Base-by-base conservation (phyloP, 805 yeast species). In the Saccharomycopsis amapae region DNA sequence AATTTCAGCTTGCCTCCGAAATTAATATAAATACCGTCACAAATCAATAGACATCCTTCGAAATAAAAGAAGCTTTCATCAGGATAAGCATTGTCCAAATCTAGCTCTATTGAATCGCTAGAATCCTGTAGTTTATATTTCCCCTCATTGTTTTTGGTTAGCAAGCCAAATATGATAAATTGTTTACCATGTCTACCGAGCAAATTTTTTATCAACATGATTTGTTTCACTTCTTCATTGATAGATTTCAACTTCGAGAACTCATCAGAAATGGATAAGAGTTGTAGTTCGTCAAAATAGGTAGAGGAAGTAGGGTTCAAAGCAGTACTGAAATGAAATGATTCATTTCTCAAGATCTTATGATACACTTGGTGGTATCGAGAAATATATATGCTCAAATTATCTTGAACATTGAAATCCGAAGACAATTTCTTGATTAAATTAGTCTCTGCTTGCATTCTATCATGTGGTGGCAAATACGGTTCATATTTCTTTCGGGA, bases 21-120 rank as follows among this genome's bases (percentile, higher is more conserved):
- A 2, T 81, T 79, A 13, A 80, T 77, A 58, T 87, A 86, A 15
- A 85, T 77, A 15, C 99, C 99, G 57, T 87, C 95, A 43, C 84
- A 81, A 2, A 90, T 63, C 0, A 86, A 76, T 55, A 82, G 78
- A 67, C 82, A 79, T 1, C 98, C 97, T 2, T 80, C 76, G 20
- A 69, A 72, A 56, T 76, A 81, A 56, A 76, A 89, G 6, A 81
- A 71, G 0, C 81, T 86, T 2, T 68, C 68, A 1, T 83, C 73
- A 37, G 83, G 81, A 15, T 70, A 66, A 1, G 87, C 69, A 53
- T 81, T 81, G 7, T 71, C 64, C 4, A 84, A 56, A 46, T 84
- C 85, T 12, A 93, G 64, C 53, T 76, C 81, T 9, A 90, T 79
- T 36, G 71, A 63, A 48, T 87, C 96, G 1, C 88, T 75, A 3